Base-by-base conservation (phyloP, 75 land plant species). In the Adiantum capillusveneris region DNA sequence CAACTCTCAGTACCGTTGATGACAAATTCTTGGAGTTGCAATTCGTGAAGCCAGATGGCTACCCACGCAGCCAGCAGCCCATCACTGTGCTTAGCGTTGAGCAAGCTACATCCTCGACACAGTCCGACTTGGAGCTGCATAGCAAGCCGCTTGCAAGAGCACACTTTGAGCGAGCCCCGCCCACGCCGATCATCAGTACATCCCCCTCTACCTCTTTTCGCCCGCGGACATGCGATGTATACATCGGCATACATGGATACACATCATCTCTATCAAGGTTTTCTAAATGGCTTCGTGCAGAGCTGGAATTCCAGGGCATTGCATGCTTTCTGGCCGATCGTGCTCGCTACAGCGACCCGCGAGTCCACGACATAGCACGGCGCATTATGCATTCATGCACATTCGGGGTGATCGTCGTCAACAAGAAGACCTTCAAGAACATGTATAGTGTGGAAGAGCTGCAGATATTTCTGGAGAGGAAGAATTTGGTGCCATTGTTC, bases 271-370 rank as follows among this genome's bases (percentile, higher is more conserved):
- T 86, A 48, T 60, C 70, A 0, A 50, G 87, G 13, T 81, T 86
- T 65, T 78, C 81, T 34, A 90, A 84, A 53, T 90, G 96, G 96
- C 75, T 90, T 31, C 82, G 79, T 18, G 75, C 96, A 0, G 90
- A 86, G 68, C 84, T 90, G 7, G 91, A 90, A 80, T 62, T 81
- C 18, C 90, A 86, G 55, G 96, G 90, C 0, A 84, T 86, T 20
- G 96, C 84, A 39, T 90, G 87, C 48, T 90, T 90, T 52, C 70
- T 75, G 28, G 87, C 96, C 0, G 90, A 90, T 48, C 60, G 96
- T 42, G 70, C 81, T 0, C 72, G 72, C 54, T 90, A 90, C 53
- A 63, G 81, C 0, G 84, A 86, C 25, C 71, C 63, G 29, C 90
- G 79, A 43, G 83, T 84, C 75, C 96, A 81, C 58, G 96, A 86